phyloP scores from a whole-genome alignment of 768 basidiomycete species.

The Cystobasidium ongulense region DNA sequence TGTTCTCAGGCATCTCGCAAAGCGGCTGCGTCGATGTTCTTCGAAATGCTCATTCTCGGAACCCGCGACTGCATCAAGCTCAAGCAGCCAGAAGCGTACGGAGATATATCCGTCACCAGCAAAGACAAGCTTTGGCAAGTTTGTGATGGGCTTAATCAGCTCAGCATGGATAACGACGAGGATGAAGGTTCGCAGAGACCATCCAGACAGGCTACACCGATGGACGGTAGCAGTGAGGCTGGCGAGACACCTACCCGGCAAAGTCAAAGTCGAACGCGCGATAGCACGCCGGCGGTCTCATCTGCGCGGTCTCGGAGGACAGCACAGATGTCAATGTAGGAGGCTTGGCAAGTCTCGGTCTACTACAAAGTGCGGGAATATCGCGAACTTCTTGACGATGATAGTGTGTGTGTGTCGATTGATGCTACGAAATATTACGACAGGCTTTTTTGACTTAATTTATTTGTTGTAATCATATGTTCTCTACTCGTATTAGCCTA shows the following conservation, averaged over 20 bases:
- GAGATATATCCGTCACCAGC: conserved; percentile 72
- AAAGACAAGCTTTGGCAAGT: conserved; percentile 77
- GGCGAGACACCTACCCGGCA: not conserved
- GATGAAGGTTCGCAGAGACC: not conserved
- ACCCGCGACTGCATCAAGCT: conserved; percentile 85
- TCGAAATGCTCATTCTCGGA: conserved; percentile 86
- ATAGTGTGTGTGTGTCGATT: no score
- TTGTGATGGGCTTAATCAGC: conserved; percentile 32
- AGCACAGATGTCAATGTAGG: not conserved
- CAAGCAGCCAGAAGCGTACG: conserved; percentile 64
- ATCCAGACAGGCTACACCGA: not conserved
- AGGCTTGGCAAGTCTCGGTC: no score
- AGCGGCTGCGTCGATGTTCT: conserved; percentile 93
- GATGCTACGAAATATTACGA: no score
- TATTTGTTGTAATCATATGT: no score
- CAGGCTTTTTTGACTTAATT: no score
- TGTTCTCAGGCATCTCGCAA: conserved; percentile 68
- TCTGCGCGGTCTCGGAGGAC: not conserved
- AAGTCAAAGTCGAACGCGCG: not conserved
- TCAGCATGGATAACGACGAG: not conserved
- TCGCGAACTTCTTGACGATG: no score
- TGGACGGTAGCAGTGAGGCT: not conserved
- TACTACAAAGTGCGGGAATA: no score
- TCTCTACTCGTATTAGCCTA: no score
- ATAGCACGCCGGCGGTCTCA: not conserved